phyloP scores from a whole-genome alignment of 768 basidiomycete species.

The Kwoniella sp. region DNA sequence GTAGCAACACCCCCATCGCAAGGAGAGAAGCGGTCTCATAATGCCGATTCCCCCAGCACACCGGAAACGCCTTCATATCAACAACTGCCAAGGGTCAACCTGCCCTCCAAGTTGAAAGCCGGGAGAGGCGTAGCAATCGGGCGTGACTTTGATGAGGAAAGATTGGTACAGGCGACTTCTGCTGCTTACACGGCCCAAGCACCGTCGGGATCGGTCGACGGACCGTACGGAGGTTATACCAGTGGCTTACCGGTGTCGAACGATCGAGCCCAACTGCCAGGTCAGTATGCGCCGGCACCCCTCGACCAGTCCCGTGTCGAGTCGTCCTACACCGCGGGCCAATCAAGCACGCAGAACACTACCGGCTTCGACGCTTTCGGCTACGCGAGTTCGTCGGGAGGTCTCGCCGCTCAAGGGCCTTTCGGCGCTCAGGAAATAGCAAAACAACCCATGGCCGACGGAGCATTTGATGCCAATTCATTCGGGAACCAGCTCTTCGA shows the following conservation, averaged over 20 bases:
- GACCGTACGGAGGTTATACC: neutral
- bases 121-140: neutral
- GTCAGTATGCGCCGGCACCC: neutral
- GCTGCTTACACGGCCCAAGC: neutral
- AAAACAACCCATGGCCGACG: neutral
- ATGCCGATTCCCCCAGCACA: neutral
- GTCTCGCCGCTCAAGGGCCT: too few relatives aligned
- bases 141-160: neutral
- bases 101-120: neutral
- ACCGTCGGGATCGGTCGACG: too few relatives aligned
- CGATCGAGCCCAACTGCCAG: neutral
- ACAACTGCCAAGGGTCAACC: too few relatives aligned
- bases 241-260: neutral
- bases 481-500: conserved; percentile 9
- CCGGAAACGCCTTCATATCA: neutral
- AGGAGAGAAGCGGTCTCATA: conserved; percentile 9
- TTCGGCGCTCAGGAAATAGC: too few relatives aligned
- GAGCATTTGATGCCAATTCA: neutral
- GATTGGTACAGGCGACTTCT: neutral
- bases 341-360: neutral
- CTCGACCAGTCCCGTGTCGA: neutral
- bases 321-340: neutral
- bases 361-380: neutral
- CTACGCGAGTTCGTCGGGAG: neutral
- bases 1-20: neutral